A percentile compares a stretch with the other conserved stretches of the same genome.
phyloP scores from a whole-genome alignment of 805 yeast species.

The Metschnikowia sp. region DNA sequence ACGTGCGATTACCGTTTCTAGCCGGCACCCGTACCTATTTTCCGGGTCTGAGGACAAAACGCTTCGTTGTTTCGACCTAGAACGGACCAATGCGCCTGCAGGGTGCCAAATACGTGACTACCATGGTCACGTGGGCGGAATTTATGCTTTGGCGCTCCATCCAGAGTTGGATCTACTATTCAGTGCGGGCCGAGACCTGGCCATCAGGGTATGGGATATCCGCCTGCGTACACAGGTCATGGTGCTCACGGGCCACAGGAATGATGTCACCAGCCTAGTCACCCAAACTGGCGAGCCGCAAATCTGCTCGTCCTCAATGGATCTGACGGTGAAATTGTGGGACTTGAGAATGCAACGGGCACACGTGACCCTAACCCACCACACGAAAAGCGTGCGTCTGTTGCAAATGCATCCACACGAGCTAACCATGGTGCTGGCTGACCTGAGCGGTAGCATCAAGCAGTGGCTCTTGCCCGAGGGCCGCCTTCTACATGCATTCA shows the following conservation, averaged over 20 bases:
- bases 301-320: constrained; percentile 77
- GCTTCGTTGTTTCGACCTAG: constrained; percentile 95
- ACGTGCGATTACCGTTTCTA: constrained; percentile 68
- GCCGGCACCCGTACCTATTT: constrained; percentile 81
- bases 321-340: constrained; percentile 85
- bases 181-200: constrained; percentile 87
- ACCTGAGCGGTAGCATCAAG: constrained; percentile 68
- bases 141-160: constrained; percentile 78
- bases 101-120: constrained; percentile 68
- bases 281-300: constrained; percentile 81
- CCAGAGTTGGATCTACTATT: constrained; percentile 82
- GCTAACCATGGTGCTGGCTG: constrained; percentile 73
- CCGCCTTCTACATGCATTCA: constrained; percentile 55
- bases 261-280: constrained; percentile 66
- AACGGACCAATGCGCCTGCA: constrained; percentile 60
- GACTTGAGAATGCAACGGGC: constrained; percentile 80
- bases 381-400: constrained; percentile 75
- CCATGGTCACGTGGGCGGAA: constrained; percentile 92
- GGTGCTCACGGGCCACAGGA: constrained; percentile 78
- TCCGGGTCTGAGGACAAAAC: constrained; percentile 92
- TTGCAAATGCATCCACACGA: constrained; percentile 66
- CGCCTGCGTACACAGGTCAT: constrained; percentile 72
- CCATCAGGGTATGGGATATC: constrained; percentile 91
- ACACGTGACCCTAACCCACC: constrained; percentile 74
- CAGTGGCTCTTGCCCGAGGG: constrained; percentile 86